Percentiles rank a stretch among this genome's conserved stretches.
phyloP scores from a whole-genome alignment of 495 filamentous ascomycete genomes.

The Penicillium roqueforti region DNA sequence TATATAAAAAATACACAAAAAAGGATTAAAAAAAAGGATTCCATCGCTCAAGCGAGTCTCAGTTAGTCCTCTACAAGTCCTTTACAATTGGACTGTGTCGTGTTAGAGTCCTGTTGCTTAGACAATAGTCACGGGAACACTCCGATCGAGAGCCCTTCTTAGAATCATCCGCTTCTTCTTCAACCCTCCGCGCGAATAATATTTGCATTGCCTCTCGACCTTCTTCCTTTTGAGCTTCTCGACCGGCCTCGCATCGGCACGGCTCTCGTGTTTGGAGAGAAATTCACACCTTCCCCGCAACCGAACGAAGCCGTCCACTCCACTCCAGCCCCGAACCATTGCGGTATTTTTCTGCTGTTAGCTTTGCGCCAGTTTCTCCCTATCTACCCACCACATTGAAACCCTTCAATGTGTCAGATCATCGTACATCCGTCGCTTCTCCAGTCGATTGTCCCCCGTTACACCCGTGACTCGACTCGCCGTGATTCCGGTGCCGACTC shows the following conservation, averaged over 20 bases:
- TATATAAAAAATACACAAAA: background rate
- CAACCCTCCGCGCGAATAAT: constrained; percentile 10
- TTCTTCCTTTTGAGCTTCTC: constrained; percentile 4
- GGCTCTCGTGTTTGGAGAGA: background rate
- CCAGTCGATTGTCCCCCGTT: constrained; percentile 27
- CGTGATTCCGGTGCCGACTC: constrained; percentile 11
- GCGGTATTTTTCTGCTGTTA: constrained; percentile 24
- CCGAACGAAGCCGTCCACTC: constrained; percentile 17
- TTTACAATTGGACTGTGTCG: constrained; percentile 17
- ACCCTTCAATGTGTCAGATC: constrained; percentile 28
- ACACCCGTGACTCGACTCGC: constrained; percentile 22
- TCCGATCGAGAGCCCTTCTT: constrained; percentile 12
- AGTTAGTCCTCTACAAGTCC: background rate
- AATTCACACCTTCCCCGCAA: constrained; percentile 27
- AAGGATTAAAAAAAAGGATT: constrained; percentile 6
- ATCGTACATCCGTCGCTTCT: constrained; percentile 9
- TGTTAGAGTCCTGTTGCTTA: constrained; percentile 18
- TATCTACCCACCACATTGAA: constrained; percentile 2
- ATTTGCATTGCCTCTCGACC: constrained; percentile 1
- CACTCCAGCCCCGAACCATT: constrained; percentile 26
- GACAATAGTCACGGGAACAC: constrained; percentile 33
- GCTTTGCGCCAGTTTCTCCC: constrained; percentile 14
- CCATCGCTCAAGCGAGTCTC: constrained; percentile 6
- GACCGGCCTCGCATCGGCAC: background rate
- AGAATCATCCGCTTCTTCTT: constrained; percentile 12